Conservation (phyloP, 768 basidiomycete genomes). For the Russula ochroleuca region DNA sequence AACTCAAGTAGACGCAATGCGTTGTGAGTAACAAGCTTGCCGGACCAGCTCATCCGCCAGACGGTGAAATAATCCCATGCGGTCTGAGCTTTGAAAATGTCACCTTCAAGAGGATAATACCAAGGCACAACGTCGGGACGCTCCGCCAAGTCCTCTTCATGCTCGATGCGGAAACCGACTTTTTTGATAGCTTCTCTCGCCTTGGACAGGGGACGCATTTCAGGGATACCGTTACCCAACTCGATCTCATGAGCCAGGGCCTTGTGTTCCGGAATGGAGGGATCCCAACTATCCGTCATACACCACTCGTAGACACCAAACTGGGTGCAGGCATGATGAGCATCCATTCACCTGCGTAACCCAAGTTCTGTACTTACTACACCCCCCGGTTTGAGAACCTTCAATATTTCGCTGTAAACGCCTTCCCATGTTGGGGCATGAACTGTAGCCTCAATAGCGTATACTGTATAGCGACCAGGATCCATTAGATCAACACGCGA, state of each 20-base stretch:
- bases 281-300: constrained; percentile 95
- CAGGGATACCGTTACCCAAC: constrained; percentile 94
- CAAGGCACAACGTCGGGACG: constrained; percentile 74
- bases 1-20: constrained; percentile 73
- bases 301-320: constrained; percentile 99
- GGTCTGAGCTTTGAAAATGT: constrained; percentile 89
- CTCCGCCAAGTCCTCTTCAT: constrained; percentile 92
- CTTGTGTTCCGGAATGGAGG: constrained; percentile 81
- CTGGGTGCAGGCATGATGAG: constrained; percentile 37
- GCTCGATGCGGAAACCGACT: constrained; percentile 84
- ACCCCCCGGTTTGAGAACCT: constrained; percentile 94
- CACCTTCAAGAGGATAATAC: constrained; percentile 98
- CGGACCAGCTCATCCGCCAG: constrained; percentile 87
- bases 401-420: constrained; percentile 88
- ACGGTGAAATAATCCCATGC: constrained; percentile 86
- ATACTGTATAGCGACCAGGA: constrained; percentile 49
- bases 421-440: constrained; percentile 96
- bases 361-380: constrained; percentile 50
- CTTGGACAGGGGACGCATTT: constrained; percentile 77
- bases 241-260: constrained; percentile 87
- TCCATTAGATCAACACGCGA: neutral
- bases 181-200: constrained; percentile 72
- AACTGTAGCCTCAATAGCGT: constrained; percentile 96
- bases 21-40: constrained; percentile 78
- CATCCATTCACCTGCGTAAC: neutral